Evolutionary conservation across 495 filamentous ascomycete genomes (phyloP), one percentile per base, ranked within the genome.

Genomic region (Podospora comata): DNA sequence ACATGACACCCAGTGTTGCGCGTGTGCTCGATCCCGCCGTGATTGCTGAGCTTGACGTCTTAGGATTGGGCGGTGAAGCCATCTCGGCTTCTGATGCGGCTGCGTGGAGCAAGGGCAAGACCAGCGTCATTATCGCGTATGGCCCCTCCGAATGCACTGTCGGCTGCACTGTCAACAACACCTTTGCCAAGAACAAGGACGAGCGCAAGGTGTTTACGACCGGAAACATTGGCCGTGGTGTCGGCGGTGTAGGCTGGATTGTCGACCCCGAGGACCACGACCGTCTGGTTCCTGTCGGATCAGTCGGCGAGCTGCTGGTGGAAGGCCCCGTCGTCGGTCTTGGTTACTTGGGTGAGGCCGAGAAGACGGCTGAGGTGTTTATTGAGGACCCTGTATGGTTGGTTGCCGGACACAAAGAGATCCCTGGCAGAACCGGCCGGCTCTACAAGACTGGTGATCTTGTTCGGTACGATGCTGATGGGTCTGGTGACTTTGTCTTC

Each of bases 251-350:
- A 5, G 73, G 73, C 2, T 91, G 89, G 88, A 77, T 90, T 67
- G 84, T 87, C 30, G 83, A 89, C 64, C 80, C 80, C 87, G 32
- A 76, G 73, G 9, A 88, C 84, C 59, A 83, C 78, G 4, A 86
- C 84, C 15, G 79, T 1, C 85, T 89, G 9, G 88, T 89, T 3
- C 77, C 91, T 5, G 82, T 89, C 13, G 92, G 92, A 16, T 86
- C 83, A 7, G 79, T 92, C 54, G 92, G 92, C 7, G 92, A 96
- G 74, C 82, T 96, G n/a, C 89, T 89, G 71, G 82, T 94, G n/a
- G 88, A 88, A 34, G 91, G 92, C 0, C 76, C 81, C 0, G 60
- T 70, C 1, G 67, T 84, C 1, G 73, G 68, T 11, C 20, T 86
- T 67, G 91, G 91, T 3, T 94, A 94, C 68, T 81, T 92, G 60